phyloP scores from a whole-genome alignment of 1,139 yeast species.

The Candida labiduridarum region DNA sequence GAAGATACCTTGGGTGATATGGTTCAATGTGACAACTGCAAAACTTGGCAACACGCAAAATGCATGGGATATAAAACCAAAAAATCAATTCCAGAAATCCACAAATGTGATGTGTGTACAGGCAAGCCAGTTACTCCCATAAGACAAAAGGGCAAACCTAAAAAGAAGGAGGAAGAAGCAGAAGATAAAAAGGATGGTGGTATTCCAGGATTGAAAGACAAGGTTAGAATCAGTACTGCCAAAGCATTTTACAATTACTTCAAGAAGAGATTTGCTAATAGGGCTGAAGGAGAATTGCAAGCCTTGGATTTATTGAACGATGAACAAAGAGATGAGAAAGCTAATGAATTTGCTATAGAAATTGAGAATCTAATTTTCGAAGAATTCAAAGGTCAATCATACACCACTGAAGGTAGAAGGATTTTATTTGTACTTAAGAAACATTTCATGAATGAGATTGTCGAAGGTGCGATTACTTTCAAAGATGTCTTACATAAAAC shows the following conservation, averaged over 20 bases:
- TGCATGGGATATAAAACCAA: slow-evolving; percentile 59
- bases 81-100: slow-evolving; percentile 32
- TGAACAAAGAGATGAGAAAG: slow-evolving; percentile 29
- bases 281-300: slow-evolving; percentile 25
- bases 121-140: slow-evolving; percentile 7
- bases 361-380: slow-evolving; percentile 44
- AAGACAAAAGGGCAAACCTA: neutral
- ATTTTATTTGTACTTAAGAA: slow-evolving; percentile 40
- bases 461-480: slow-evolving; percentile 30
- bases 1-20: slow-evolving; percentile 62
- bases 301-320: slow-evolving; percentile 31
- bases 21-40: slow-evolving; percentile 75
- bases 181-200: slow-evolving; percentile 2
- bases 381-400: slow-evolving; percentile 27
- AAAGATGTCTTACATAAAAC: slow-evolving; percentile 32
- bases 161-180: slow-evolving; percentile 1
- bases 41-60: slow-evolving; percentile 82
- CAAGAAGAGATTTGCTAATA: slow-evolving; percentile 45
- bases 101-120: slow-evolving; percentile 36
- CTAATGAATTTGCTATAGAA: slow-evolving; percentile 39
- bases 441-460: slow-evolving; percentile 28
- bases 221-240: slow-evolving; percentile 37
- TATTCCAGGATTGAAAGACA: slow-evolving; percentile 23
- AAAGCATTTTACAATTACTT: slow-evolving; percentile 42
- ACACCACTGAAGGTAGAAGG: slow-evolving; percentile 47